Evolutionary conservation across 2,329 filamentous ascomycete genomes (phyloP), one percentile per base, ranked within the genome.

Genomic region (Paecilomyces variotii): DNA sequence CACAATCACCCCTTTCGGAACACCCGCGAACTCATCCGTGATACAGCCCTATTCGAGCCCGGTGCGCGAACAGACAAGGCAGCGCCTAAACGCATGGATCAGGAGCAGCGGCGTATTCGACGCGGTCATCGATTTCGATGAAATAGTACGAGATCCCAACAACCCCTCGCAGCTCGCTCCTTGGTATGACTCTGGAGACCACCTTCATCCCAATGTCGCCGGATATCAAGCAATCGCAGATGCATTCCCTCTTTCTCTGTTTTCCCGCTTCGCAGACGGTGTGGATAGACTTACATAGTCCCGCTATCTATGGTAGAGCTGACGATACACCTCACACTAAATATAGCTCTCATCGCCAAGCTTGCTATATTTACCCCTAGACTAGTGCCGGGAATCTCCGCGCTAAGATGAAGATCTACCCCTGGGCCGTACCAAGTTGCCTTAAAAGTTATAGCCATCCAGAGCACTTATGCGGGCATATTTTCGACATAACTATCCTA

Each of bases 1-100:
- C 0, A 89, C 87, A 0, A 87, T 88, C 60, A 88, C 85, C 2
- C 86, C 85, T 0, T 89, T 89, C 63, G 74, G 70, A 7, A 78
- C 76, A 7, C 71, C 72, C 0, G 45, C 2, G 55, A 49, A 3
- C 70, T 73, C 2, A 72, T 65, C 60, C 14, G 63, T 63, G 4
- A 26, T 60, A 39, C 80, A 86, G 69, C 72, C 78, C 27, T 88
- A 88, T 65, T 81, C 78, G 9, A 73, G 79, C 61, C 76, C 81
- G 0, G 72, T 78, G 49, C 72, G 84, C 6, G 85, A 89, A 66
- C 70, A 74, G 63, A 84, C 83, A 1, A 72, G 86, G 54, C 76
- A 81, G 64, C 74, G 74, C 25, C 75, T 89, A 14, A 89, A 89
- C 65, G 68, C 76, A 9, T 89, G 83, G 76, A 87, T 88, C 30